Base-by-base conservation (phyloP, 2,329 filamentous ascomycete genomes). In the Ophiostoma ulmi region DNA sequence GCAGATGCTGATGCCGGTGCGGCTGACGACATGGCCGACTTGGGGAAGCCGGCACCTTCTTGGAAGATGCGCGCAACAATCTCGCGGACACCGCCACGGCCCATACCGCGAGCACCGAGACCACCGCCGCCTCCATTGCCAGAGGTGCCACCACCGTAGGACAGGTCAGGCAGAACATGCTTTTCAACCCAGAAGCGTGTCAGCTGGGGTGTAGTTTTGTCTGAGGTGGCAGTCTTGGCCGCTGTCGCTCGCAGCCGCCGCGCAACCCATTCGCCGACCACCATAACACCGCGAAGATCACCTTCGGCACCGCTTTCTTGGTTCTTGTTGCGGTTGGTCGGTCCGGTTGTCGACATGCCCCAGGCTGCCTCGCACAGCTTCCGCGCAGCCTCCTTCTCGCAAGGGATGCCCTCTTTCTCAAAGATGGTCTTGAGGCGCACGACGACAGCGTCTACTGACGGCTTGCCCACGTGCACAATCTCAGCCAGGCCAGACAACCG, bases 391-490 rank as follows among this genome's bases (percentile, higher is more conserved):
- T 98, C 95, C 72, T 88, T 90, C 75, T 99, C 95, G 74, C 91
- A 95, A 0, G 89, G 86, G 20, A 99, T 92, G 1, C 91, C 91
- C 80, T 99, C 95, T 75, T 91, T 94, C 72, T 92, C 88, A 74
- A 99, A 97, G 0, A 99, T 90, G 1, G 83, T 82, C 78, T 94
- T 94, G 76, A 98, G 85, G 17, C 95, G 88, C 8, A 86, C 84
- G 4, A 97, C 90, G 2, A 98, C 92, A 68, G 93, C 91, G 73
- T 97, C 94, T 11, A 98, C 81, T 0, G 91, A 89, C 1, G 95
- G 93, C 75, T 95, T 95, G 67, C 94, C 92, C 44, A 97, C 90
- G 77, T 97, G 93, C 31, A 99, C 90, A 55, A 98, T 89, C 78
- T 99, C 95, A 0, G 94, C 95, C 68, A 95, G 81, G 6, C 84